Percentiles rank a stretch among this genome's conserved stretches.
Conservation (phyloP, 495 filamentous ascomycete genomes). For the Xylaria venustula region DNA sequence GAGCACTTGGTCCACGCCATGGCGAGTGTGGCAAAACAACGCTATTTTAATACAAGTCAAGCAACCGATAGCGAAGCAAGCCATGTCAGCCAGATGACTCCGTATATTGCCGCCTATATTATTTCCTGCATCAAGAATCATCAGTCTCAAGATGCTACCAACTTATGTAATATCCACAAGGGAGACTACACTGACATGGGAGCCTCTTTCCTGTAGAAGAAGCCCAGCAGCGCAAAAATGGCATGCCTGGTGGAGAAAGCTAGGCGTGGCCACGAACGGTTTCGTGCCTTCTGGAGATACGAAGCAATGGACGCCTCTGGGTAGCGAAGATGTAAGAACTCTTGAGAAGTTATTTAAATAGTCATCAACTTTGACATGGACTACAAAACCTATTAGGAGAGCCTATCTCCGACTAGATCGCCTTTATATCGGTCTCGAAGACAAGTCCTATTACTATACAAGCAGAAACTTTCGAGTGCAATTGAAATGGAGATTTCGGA, state of each 20-base stretch:
- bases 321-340: conserved; percentile 19
- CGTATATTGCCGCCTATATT: no score
- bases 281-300: conserved; percentile 22
- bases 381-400: no score
- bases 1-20: conserved; percentile 18
- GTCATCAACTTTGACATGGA: no score
- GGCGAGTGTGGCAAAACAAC: conserved; percentile 15
- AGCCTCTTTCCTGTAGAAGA: neutral
- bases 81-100: no score
- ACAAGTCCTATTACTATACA: no score
- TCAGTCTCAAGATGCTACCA: no score
- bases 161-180: no score
- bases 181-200: neutral
- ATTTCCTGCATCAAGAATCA: no score
- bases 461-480: no score
- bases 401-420: neutral
- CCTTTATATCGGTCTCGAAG: no score
- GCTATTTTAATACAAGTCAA: neutral
- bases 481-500: neutral
- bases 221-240: neutral
- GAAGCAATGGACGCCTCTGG: conserved; percentile 16
- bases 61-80: neutral
- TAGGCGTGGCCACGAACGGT: conserved; percentile 16
- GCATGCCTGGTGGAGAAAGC: conserved; percentile 19
- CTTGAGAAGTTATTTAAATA: no score